These are phyloP conservation scores for Penicillium mononematosum DNA, from an alignment of 495 filamentous ascomycete genomes.

Conservation along the genomic window DNA sequence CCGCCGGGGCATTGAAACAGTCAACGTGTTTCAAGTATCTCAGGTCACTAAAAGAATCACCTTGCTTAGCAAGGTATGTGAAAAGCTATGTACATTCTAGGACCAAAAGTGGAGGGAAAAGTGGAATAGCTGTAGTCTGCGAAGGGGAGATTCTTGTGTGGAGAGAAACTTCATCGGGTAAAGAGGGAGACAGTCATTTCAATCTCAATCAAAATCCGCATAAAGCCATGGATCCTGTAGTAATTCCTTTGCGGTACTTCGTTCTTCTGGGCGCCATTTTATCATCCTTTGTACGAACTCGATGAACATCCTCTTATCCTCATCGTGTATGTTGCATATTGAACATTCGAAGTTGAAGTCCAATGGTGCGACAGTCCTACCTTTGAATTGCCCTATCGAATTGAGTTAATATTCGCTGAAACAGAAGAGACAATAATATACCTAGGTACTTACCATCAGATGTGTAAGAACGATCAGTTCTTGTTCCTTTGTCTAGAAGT, in stretches of 20 bases:
- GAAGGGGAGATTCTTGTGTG: no score
- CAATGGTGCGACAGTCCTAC: slow-evolving; percentile 9
- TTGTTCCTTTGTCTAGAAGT: slow-evolving; percentile 18
- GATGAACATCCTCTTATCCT: slow-evolving; percentile 33
- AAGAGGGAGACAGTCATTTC: not conserved
- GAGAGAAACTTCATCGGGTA: no score
- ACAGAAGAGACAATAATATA: not conserved
- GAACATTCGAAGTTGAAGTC: slow-evolving; percentile 22
- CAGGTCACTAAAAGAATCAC: no score
- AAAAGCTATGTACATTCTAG: no score
- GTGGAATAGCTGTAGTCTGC: no score
- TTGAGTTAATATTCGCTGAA: slow-evolving; percentile 2
- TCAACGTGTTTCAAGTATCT: no score
- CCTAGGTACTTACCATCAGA: slow-evolving; percentile 11
- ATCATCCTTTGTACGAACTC: slow-evolving; percentile 30
- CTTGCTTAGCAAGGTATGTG: no score
- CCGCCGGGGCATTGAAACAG: no score
- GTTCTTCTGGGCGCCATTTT: slow-evolving; percentile 32
- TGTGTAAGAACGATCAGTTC: slow-evolving; percentile 21
- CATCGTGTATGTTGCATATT: slow-evolving; percentile 19
- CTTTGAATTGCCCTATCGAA: slow-evolving; percentile 17
- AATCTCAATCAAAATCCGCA: slow-evolving; percentile 5
- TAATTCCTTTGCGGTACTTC: slow-evolving; percentile 30
- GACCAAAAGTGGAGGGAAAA: no score
- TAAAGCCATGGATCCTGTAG: slow-evolving; percentile 30